Evolutionary conservation across 805 yeast genomes (phyloP), one percentile per base, ranked within the genome.

Genomic region (Wickerhamiella cacticola): DNA sequence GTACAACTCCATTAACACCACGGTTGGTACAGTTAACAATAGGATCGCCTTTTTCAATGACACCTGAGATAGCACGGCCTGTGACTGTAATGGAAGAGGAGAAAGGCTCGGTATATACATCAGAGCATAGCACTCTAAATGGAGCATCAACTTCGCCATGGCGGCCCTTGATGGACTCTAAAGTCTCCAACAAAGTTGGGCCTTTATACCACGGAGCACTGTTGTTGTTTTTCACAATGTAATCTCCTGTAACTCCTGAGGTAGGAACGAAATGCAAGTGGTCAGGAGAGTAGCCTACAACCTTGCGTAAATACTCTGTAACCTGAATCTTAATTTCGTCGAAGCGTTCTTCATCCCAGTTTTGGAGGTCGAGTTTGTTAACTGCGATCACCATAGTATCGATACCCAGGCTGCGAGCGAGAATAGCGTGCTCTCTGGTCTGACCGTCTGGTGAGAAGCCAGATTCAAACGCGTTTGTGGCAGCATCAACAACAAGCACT

Each of bases 371-470:
- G 68, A 83, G 66, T 59, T 83, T 83, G 63, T 84, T 83, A 16
- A 83, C 70, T 0, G 76, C 82, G 15, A 82, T 72, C 25, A 82
- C 67, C 25, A 82, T 60, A 21, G 67, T 67, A 24, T 72, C 73
- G n/a, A 82, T 70, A 0, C 92, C 92, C 45, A 83, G 61, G 51
- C 73, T 75, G 49, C 77, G 71, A 3, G 83, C 84, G 34, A 83
- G 70, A 8, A 79, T 64, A 1, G 86, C 75, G 58, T 83, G 94
- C 59, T 83, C 94, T 55, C 75, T 80, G 3, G 89, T 82, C 61
- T 82, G 88, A 1, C 92, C 89, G 56, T 75, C 77, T 52, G 73
- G 67, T 15, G 68, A 62, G 55, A 80, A 80, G 0, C 87, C 86
- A 8, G 78, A 68, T 61, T 82, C 88, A 58, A 81, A 82, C 18